A percentile compares a stretch with the other conserved stretches of the same genome.
These are phyloP conservation scores for Leptographium radiaticola DNA, from an alignment of 2,329 filamentous ascomycete species.

Conservation along the genomic window DNA sequence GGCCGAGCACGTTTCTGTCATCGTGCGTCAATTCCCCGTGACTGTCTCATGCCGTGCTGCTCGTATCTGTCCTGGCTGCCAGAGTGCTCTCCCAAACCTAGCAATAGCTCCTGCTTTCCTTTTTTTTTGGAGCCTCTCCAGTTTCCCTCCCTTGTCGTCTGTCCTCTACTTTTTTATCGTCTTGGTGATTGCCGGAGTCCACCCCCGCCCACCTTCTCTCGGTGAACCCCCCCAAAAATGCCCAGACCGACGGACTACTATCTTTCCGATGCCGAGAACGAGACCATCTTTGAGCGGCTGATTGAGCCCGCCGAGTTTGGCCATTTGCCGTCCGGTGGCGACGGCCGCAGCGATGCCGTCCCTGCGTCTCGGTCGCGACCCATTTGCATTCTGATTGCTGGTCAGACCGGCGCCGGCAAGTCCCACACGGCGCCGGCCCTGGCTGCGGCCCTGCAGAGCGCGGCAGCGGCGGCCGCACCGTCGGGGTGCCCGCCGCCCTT, in stretches of 20 bases:
- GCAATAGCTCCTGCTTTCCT: too few relatives aligned
- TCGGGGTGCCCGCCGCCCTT: conserved; percentile 2
- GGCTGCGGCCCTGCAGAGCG: conserved; percentile 17
- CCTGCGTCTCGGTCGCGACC: conserved; percentile 6
- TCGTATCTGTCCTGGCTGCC: too few relatives aligned
- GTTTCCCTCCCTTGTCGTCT: too few relatives aligned
- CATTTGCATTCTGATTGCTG: conserved; percentile 29
- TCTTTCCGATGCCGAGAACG: conserved; percentile 16
- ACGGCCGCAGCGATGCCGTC: neutral
- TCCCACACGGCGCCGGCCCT: conserved; percentile 28
- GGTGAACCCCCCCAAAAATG: neutral
- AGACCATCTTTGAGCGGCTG: conserved; percentile 15
- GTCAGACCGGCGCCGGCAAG: conserved; percentile 35
- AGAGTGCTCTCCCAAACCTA: too few relatives aligned
- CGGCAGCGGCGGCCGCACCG: neutral
- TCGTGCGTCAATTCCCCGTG: too few relatives aligned
- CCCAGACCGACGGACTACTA: conserved; percentile 11
- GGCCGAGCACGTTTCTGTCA: too few relatives aligned
- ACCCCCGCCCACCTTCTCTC: neutral
- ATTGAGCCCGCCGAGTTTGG: conserved; percentile 13
- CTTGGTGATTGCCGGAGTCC: too few relatives aligned
- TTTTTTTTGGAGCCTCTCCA: too few relatives aligned
- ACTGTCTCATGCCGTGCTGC: too few relatives aligned
- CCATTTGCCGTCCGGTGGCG: neutral
- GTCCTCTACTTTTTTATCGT: too few relatives aligned